Conservation (phyloP, 2,329 filamentous ascomycete genomes). For the Phialocephala sp. region DNA sequence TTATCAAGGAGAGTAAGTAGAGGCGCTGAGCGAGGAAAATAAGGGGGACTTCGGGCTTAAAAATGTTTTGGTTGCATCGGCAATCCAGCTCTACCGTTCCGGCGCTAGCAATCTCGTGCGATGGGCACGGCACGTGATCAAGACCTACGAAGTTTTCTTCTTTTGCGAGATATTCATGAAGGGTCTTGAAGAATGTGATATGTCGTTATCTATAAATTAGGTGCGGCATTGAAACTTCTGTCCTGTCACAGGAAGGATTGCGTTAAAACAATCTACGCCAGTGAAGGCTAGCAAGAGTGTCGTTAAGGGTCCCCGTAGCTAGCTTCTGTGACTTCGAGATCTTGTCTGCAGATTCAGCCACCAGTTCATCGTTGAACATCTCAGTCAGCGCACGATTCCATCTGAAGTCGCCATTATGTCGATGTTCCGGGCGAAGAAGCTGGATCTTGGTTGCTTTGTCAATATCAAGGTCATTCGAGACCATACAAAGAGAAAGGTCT, state of each 20-base stretch:
- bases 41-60: constrained; percentile 3
- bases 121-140: not conserved
- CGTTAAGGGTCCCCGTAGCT: not conserved
- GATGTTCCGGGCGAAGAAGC: constrained; percentile 87
- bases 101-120: constrained; percentile 12
- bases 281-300: not conserved
- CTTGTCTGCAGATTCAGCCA: not conserved
- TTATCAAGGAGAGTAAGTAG: constrained; percentile 8
- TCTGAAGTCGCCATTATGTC: constrained; percentile 62
- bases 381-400: not conserved
- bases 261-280: not conserved
- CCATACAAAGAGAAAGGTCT: constrained; percentile 95
- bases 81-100: not conserved
- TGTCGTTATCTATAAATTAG: too few relatives aligned
- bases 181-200: too few relatives aligned
- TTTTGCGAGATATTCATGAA: too few relatives aligned
- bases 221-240: not conserved
- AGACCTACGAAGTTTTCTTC: not conserved
- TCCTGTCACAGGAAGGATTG: not conserved
- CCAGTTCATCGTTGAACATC: not conserved
- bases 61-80: constrained; percentile 12
- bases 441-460: constrained; percentile 86
- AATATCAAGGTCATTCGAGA: constrained; percentile 90
- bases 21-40: constrained; percentile 4
- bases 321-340: not conserved